phyloP scores from a whole-genome alignment of 1,284 basidiomycete species.

The Hymenochaete sp. region DNA sequence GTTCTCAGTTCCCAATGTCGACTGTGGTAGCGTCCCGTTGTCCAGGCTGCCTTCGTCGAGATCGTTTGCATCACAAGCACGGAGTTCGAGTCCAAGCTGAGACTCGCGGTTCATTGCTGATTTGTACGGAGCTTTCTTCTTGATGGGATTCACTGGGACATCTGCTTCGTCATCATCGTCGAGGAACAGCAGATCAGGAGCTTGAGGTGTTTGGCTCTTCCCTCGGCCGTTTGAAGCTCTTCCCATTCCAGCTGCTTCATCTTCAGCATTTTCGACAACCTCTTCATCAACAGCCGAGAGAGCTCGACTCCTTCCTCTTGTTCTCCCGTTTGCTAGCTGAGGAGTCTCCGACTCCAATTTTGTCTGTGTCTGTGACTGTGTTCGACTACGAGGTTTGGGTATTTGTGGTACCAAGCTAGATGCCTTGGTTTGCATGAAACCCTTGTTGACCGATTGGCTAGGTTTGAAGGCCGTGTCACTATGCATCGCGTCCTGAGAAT shows the following conservation, averaged over 20 bases:
- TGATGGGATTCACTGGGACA: background rate
- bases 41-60: conserved; percentile 2
- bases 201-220: conserved; percentile 12
- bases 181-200: conserved; percentile 32
- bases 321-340: background rate
- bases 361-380: conserved; percentile 3
- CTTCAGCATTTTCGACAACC: conserved; percentile 16
- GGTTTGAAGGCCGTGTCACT: conserved; percentile 8
- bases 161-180: conserved; percentile 28
- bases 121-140: background rate
- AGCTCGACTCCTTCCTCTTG: conserved; percentile 2
- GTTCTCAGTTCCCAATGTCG: conserved; percentile 28
- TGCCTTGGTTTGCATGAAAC: conserved; percentile 9
- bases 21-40: conserved; percentile 23
- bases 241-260: conserved; percentile 14
- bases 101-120: conserved; percentile 2
- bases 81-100: conserved; percentile 3
- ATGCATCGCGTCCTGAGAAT: conserved; percentile 20
- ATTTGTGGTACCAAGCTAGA: conserved; percentile 2
- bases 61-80: too few relatives aligned
- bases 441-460: conserved; percentile 20
- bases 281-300: conserved; percentile 13
- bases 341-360: conserved; percentile 1
- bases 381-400: conserved; percentile 7
- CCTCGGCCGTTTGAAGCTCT: conserved; percentile 20